phyloP scores from a whole-genome alignment of 768 basidiomycete species.

The Xerocomellus dryophilus region DNA sequence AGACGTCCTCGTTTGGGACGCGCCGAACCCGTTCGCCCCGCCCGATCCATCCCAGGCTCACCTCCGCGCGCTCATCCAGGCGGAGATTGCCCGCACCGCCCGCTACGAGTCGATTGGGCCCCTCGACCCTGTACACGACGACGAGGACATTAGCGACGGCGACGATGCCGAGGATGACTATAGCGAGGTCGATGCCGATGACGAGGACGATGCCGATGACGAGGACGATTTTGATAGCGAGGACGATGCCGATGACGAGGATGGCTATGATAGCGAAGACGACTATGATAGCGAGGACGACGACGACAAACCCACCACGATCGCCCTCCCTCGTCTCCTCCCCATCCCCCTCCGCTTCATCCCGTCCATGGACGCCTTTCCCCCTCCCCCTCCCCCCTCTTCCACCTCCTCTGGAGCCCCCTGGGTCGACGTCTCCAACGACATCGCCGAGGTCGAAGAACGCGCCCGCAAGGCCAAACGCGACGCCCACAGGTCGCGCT shows the following conservation, averaged over 20 bases:
- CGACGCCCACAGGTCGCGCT: slow-evolving; percentile 6
- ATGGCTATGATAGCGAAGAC: too few relatives aligned
- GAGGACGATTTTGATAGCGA: background rate
- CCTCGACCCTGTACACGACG: background rate
- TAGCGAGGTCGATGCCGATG: background rate
- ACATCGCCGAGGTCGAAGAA: slow-evolving; percentile 2
- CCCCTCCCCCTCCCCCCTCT: background rate
- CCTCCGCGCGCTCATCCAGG: background rate
- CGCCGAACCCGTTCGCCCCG: slow-evolving; percentile 8
- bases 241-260: too few relatives aligned
- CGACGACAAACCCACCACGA: background rate
- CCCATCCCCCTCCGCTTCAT: background rate
- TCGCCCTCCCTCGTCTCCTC: slow-evolving; percentile 7
- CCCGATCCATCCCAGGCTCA: background rate
- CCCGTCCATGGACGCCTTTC: background rate
- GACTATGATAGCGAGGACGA: background rate
- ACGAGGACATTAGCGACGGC: background rate
- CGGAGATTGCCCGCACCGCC: background rate
- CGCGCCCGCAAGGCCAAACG: slow-evolving; percentile 10
- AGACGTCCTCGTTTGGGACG: slow-evolving; percentile 11
- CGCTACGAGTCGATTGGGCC: slow-evolving; percentile 1
- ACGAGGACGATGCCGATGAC: background rate
- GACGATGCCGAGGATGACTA: background rate
- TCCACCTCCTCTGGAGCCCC: too few relatives aligned
- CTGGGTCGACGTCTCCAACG: background rate